Base-by-base conservation (phyloP, 129 eudicot genomes). In the Pseudognaphalium luteoalbum region DNA sequence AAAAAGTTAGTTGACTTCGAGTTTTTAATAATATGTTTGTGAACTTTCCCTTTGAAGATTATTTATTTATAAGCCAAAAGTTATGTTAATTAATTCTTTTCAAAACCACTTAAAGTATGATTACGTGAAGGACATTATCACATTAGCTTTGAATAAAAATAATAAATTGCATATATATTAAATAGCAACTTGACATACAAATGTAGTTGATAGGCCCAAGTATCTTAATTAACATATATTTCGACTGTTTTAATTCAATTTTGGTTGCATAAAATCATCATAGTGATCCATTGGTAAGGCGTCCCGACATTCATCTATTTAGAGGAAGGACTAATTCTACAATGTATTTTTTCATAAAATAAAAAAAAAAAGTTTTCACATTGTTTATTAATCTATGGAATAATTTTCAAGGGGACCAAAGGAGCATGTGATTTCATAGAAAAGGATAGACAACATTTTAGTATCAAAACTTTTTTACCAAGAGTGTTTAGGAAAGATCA, bases 371-470 rank as follows among this genome's bases (percentile, higher is more conserved):
- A 35, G 1, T 6, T 35, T 1, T 35, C 41, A 35, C 41, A 35
- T 35, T 35, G 41, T 35, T 35, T 35, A 35, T 60, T 62, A 25
- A 4, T 62, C 28, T 19, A 62, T 62, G 21, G 30, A 66, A 14
- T 25, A 17, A 4, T n/a, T 11, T 30, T 61, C 11, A 41, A 42
- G 81, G 81, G 76, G 81, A 60, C 56, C 71, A 30, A 25, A 25
- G 19, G 71, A 70, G 44, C 76, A 70, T 42, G 47, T 29, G 51
- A 44, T 78, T 41, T 42, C 41, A 61, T 69, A 33, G 32, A 47
- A 41, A 41, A 10, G 3, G 3, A 44, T 78, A 70, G 81, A 78
- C 76, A 68, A 19, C 76, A 57, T 58, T 41, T 78, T 78, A 70
- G 56, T 20, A 70, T 71, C 57, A 28, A 41, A 39, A 12, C 39